Conservation (phyloP, 169 alveolate genomes). For the Cystoisospora suis region DNA sequence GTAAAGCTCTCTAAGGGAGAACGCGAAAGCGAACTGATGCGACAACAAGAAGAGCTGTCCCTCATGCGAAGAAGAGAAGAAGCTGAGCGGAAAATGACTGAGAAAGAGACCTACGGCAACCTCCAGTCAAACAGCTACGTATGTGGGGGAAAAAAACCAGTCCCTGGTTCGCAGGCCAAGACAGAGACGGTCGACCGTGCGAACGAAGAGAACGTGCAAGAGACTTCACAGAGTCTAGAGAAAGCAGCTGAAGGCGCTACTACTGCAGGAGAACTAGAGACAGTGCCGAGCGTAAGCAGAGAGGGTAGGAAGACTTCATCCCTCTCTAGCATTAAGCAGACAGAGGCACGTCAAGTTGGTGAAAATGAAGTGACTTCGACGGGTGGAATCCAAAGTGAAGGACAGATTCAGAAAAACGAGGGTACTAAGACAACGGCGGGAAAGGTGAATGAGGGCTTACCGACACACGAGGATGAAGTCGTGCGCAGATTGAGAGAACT, state of each 20-base stretch:
- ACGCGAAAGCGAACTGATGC: not conserved
- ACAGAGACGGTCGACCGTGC: not conserved
- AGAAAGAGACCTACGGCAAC: not conserved
- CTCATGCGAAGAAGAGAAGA: not conserved
- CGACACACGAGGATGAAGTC: slow-evolving; percentile 5
- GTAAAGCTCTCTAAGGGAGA: not conserved
- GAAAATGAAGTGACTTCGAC: too few relatives aligned
- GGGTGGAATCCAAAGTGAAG: too few relatives aligned
- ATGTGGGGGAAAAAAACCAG: not conserved
- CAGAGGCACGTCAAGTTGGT: too few relatives aligned
- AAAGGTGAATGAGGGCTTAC: too few relatives aligned
- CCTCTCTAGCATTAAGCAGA: too few relatives aligned
- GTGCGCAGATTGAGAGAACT: not conserved
- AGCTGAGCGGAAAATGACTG: not conserved
- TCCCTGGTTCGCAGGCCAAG: not conserved
- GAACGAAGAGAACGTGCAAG: not conserved
- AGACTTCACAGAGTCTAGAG: not conserved
- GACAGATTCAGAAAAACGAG: too few relatives aligned
- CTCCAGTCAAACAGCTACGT: not conserved
- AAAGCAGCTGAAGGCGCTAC: not conserved
- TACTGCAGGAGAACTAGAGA: too few relatives aligned
- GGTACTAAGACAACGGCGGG: too few relatives aligned
- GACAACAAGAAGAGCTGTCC: not conserved
- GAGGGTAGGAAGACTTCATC: too few relatives aligned
- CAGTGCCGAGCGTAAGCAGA: too few relatives aligned